A percentile compares a stretch with the other conserved stretches of the same genome.
These are phyloP conservation scores for Hemerocallis citrina DNA, from an alignment of 106 monocot genomes.

Conservation along the genomic window DNA sequence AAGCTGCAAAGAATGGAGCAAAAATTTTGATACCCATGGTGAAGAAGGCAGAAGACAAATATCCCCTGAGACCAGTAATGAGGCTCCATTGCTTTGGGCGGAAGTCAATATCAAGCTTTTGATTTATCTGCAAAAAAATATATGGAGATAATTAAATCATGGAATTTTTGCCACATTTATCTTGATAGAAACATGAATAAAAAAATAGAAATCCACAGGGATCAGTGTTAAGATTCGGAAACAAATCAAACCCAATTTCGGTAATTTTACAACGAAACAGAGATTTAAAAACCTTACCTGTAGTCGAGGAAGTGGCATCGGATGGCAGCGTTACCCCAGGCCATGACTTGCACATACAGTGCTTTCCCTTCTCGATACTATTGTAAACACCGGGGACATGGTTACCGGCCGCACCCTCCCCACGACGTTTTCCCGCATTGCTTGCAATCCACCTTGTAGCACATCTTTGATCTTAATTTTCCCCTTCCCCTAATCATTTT, in stretches of 20 bases:
- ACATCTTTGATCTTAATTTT: conserved; percentile 20
- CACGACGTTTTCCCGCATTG: conserved; percentile 24
- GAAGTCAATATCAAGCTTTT: conserved; percentile 58
- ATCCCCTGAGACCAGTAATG: conserved; percentile 54
- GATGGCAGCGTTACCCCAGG: conserved; percentile 10
- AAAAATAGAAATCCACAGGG: too few relatives aligned
- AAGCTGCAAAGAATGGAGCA: conserved; percentile 44
- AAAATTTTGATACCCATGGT: conserved; percentile 67
- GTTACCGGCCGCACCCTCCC: conserved; percentile 32
- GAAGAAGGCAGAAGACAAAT: conserved; percentile 56
- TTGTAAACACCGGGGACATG: conserved; percentile 23
- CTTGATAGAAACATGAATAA: too few relatives aligned
- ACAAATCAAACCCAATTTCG: too few relatives aligned
- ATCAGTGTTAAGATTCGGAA: too few relatives aligned
- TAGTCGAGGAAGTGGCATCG: not conserved
- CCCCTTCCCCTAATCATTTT: too few relatives aligned
- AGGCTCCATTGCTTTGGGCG: conserved; percentile 65
- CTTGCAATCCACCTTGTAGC: conserved; percentile 27
- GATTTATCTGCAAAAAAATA: too few relatives aligned
- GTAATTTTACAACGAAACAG: too few relatives aligned
- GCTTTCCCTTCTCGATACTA: conserved; percentile 27
- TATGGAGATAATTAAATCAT: too few relatives aligned
- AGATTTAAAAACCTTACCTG: not conserved
- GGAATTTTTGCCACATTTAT: too few relatives aligned
- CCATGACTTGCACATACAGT: conserved; percentile 28